These are phyloP conservation scores for Colletotrichum karsti DNA, from an alignment of 2,329 filamentous ascomycete species.

Conservation along the genomic window DNA sequence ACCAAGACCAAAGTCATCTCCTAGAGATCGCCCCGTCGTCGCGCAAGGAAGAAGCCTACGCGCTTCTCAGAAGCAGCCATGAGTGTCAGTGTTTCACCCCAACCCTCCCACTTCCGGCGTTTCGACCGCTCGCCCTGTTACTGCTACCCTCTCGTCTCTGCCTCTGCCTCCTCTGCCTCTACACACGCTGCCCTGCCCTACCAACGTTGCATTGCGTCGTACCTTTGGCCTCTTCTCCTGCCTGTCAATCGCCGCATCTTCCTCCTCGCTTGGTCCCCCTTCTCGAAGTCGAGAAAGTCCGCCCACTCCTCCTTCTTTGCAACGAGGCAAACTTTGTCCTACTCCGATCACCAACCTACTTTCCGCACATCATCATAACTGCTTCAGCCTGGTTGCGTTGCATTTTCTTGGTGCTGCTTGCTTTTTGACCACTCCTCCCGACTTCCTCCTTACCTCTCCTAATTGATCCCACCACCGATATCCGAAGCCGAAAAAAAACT, in stretches of 20 bases:
- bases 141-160: conserved; percentile 3
- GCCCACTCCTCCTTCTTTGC: neutral
- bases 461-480: conserved; percentile 7
- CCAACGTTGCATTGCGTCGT: conserved; percentile 7
- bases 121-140: conserved; percentile 25
- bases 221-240: neutral
- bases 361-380: conserved; percentile 20
- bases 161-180: too few species aligned
- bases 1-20: neutral
- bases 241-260: conserved; percentile 29
- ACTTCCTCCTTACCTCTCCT: neutral
- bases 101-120: conserved; percentile 33
- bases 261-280: conserved; percentile 10
- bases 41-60: conserved; percentile 32
- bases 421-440: neutral
- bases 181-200: conserved; percentile 6
- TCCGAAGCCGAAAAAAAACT: conserved; percentile 35
- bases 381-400: conserved; percentile 28
- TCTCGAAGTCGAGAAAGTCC: conserved; percentile 25
- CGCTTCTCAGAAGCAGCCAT: conserved; percentile 44
- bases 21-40: conserved; percentile 8
- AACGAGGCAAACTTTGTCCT: conserved; percentile 11
- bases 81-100: conserved; percentile 56
- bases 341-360: conserved; percentile 19
- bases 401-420: conserved; percentile 13